These are phyloP conservation scores for Phytophthora colocasiae DNA, from an alignment of 352 stramenopile genomes.

Conservation along the genomic window DNA sequence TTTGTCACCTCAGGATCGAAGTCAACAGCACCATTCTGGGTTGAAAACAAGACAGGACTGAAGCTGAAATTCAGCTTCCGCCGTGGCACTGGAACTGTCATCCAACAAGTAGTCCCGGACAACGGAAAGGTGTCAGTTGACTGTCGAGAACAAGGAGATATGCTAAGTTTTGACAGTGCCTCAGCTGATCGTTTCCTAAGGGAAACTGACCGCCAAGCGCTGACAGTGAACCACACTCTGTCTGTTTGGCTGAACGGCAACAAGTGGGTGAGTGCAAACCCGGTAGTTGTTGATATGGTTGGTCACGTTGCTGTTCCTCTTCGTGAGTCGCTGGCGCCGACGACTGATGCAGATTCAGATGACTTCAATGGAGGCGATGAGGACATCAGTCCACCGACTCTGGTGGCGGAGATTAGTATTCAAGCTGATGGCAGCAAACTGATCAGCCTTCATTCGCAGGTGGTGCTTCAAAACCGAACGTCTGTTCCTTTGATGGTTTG, in stretches of 20 bases:
- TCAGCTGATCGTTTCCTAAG: slow-evolving; percentile 79
- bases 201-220: slow-evolving; percentile 70
- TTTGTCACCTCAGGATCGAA: slow-evolving; percentile 89
- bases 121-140: slow-evolving; percentile 83
- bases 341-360: slow-evolving; percentile 29
- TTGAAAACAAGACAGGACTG: slow-evolving; percentile 87
- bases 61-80: slow-evolving; percentile 90
- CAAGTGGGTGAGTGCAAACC: slow-evolving; percentile 88
- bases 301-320: slow-evolving; percentile 86
- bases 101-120: slow-evolving; percentile 75
- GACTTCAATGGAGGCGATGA: slow-evolving; percentile 55
- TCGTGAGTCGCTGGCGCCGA: slow-evolving; percentile 49
- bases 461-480: slow-evolving; percentile 88
- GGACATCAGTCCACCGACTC: slow-evolving; percentile 68
- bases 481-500: slow-evolving; percentile 89
- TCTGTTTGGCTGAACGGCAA: slow-evolving; percentile 88
- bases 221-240: slow-evolving; percentile 89
- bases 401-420: slow-evolving; percentile 89
- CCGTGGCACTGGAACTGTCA: slow-evolving; percentile 76
- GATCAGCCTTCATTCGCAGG: slow-evolving; percentile 88
- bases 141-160: slow-evolving; percentile 86
- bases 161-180: slow-evolving; percentile 88
- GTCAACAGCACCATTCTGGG: slow-evolving; percentile 89
- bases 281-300: slow-evolving; percentile 89
- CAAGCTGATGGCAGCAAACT: slow-evolving; percentile 90